Conservation (phyloP, 1,284 basidiomycete genomes). For the Irpex lacteus region DNA sequence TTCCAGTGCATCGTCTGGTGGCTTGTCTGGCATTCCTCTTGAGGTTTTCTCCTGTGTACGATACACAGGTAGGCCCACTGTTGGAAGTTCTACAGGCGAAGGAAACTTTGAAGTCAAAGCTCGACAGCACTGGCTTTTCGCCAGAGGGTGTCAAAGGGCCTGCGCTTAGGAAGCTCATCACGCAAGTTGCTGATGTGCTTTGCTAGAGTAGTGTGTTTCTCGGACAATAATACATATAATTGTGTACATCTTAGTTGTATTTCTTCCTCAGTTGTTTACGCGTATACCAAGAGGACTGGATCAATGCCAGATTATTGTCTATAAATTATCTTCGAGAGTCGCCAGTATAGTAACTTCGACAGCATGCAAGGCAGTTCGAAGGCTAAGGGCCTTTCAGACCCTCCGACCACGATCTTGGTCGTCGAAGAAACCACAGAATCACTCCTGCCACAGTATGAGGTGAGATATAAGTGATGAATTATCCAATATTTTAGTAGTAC, state of each 20-base stretch:
- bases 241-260: background rate
- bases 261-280: too few relatives aligned
- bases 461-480: background rate
- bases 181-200: slow-evolving; percentile 58
- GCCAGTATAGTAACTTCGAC: too few relatives aligned
- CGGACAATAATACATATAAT: background rate
- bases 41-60: slow-evolving; percentile 64
- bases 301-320: background rate
- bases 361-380: too few relatives aligned
- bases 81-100: slow-evolving; percentile 71
- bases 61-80: slow-evolving; percentile 49
- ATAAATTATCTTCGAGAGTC: too few relatives aligned
- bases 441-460: too few relatives aligned
- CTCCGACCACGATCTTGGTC: too few relatives aligned
- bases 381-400: too few relatives aligned
- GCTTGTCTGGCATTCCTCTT: slow-evolving; percentile 75
- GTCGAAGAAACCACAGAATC: too few relatives aligned
- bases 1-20: slow-evolving; percentile 72
- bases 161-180: slow-evolving; percentile 57
- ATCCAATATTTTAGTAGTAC: background rate
- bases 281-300: background rate
- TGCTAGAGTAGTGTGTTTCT: slow-evolving; percentile 24
- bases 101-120: slow-evolving; percentile 49
- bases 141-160: slow-evolving; percentile 56
- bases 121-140: slow-evolving; percentile 47